phyloP scores from a whole-genome alignment of 148 eudicot species.

The Amaranthus hypochondriacus region DNA sequence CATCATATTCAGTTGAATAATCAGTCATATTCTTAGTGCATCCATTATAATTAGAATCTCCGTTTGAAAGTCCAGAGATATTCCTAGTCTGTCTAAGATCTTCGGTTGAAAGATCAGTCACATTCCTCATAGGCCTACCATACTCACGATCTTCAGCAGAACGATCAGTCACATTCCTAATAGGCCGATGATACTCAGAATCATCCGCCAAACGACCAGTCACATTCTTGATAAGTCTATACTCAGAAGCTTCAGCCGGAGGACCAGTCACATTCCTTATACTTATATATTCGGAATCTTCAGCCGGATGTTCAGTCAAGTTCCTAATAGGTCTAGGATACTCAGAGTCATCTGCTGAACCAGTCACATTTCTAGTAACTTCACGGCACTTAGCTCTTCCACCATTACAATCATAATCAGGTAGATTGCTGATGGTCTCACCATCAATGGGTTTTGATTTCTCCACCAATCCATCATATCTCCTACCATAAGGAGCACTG shows the following conservation, averaged over 20 bases:
- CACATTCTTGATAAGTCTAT: background rate
- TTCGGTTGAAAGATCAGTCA: background rate
- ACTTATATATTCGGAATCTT: background rate
- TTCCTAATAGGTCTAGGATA: background rate
- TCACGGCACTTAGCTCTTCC: constrained; percentile 9
- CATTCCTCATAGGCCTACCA: background rate
- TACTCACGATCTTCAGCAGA: background rate
- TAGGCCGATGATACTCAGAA: background rate
- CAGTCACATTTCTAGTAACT: constrained; percentile 8
- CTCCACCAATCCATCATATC: constrained; percentile 3
- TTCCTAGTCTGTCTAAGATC: background rate
- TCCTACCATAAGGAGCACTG: constrained; percentile 7
- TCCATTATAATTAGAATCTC: background rate
- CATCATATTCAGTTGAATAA: background rate
- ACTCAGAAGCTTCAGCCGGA: no score
- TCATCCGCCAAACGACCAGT: background rate
- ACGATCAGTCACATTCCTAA: constrained; percentile 2
- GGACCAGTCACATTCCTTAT: background rate
- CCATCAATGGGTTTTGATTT: background rate
- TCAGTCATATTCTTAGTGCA: background rate
- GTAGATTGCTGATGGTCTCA: constrained; percentile 12
- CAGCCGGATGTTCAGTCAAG: background rate
- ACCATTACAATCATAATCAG: background rate
- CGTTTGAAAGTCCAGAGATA: background rate
- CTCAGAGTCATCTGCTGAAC: background rate